Percentiles rank a stretch among this genome's conserved stretches.
Evolutionary conservation across 768 basidiomycete genomes (phyloP).

Genomic region (Cystoderma amianthinum): DNA sequence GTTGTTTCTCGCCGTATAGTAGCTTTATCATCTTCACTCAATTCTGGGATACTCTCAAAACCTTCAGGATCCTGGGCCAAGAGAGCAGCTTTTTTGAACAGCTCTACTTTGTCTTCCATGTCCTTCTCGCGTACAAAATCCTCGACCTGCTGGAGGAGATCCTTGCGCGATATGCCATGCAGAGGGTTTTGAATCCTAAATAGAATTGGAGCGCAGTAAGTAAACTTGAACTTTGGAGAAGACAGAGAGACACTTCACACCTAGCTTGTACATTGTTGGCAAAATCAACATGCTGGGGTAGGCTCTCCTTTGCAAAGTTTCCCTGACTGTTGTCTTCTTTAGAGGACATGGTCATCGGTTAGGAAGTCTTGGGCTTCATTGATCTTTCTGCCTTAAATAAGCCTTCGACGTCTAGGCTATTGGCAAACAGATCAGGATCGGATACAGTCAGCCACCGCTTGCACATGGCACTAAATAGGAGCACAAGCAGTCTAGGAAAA

Average conservation of each 20-base stretch:
- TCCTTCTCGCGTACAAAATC: constrained; percentile 48
- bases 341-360: neutral
- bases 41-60: constrained; percentile 33
- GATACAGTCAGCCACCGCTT: no score
- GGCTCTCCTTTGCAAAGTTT: no score
- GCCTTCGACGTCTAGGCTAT: neutral
- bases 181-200: constrained; percentile 40
- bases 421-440: no score
- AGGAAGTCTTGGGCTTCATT: no score
- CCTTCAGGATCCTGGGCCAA: constrained; percentile 59
- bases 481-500: no score
- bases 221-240: neutral
- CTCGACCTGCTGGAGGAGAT: constrained; percentile 54
- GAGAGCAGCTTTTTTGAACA: constrained; percentile 66
- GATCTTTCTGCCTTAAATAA: neutral
- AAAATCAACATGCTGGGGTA: constrained; percentile 18
- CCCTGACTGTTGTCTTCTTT: no score
- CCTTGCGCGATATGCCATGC: constrained; percentile 51
- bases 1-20: constrained; percentile 38
- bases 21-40: constrained; percentile 29
- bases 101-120: constrained; percentile 31
- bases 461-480: no score
- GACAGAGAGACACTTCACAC: constrained; percentile 14
- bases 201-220: neutral
- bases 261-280: constrained; percentile 34